Base-by-base conservation (phyloP, 2,329 filamentous ascomycete genomes). In the Microthyrium microscopicum region DNA sequence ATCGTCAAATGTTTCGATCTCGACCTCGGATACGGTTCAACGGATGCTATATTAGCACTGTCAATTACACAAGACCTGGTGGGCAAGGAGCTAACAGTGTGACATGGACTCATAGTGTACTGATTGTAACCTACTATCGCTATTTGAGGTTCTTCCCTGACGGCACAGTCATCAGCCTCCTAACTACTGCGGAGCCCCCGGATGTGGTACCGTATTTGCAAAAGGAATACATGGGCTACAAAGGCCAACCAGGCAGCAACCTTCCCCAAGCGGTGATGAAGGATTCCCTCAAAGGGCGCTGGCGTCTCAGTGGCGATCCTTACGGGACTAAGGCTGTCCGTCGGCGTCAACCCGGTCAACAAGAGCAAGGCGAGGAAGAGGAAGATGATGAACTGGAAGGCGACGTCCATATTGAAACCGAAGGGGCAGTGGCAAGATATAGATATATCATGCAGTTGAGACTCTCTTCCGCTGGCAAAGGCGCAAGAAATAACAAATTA, bases 81-180 rank as follows among this genome's bases (percentile, higher is more conserved):
- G 78, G 78, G 38, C 66, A 75, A 8, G 75, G 73, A 3, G 66
- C 70, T 15, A 77, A 74, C 41, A 74, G 73, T 35, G 58, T 77
- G 13, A 77, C 79, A 1, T 93, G 85, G 82, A 64, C 62, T 46
- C 77, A 70, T 17, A 85, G 85, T 6, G 77, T 95, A 22, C 84
- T 92, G 51, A 91, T 95, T 38, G 84, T 98, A 31, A 98, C 89
- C 1, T 98, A 95, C 58, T 98, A 92, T 59, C 82, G 89, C 37
- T 98, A 95, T 56, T 69, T 98, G 3, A 80, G 89, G 34, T 89
- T 98, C 60, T 89, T 89, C 59, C 79, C 84, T 17, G 82, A 95
- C 53, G 89, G 89, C 19, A 77, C 78, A 1, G 73, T 69, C 41
- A 74, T 95, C 38, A 82, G 75, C 34, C 66, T 98, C 2, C 66